phyloP scores from a whole-genome alignment of 2,329 filamentous ascomycete genomes.

The Chaetomium olivaceum region DNA sequence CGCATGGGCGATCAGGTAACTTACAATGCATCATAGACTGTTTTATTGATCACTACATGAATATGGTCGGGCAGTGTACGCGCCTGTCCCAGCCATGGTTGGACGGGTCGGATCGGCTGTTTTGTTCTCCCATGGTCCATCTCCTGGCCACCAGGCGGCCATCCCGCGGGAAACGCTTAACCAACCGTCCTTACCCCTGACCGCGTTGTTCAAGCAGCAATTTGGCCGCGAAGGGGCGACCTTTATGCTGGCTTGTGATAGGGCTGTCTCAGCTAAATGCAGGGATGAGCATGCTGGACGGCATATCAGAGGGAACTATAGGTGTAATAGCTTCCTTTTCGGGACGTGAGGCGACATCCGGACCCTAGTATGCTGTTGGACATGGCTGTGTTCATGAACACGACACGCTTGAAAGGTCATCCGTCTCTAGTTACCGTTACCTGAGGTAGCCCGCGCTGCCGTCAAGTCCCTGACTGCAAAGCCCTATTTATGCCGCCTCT shows the following conservation, averaged over 20 bases:
- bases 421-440: not conserved
- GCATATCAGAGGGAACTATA: constrained; percentile 6
- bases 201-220: not conserved
- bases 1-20: not conserved
- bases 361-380: constrained; percentile 4
- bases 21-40: not conserved
- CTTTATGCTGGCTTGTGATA: not conserved
- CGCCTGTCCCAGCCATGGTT: not conserved
- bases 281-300: not conserved
- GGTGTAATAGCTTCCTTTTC: constrained; percentile 9
- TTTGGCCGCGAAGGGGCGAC: not conserved
- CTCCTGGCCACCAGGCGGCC: not conserved
- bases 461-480: not conserved
- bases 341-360: constrained; percentile 4
- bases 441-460: not conserved
- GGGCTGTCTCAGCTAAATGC: not conserved
- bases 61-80: not conserved
- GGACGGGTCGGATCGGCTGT: not conserved
- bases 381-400: not conserved
- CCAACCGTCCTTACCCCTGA: constrained; percentile 7
- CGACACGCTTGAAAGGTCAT: not conserved
- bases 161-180: not conserved
- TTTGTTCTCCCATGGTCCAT: not conserved
- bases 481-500: not conserved
- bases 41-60: not conserved